These are phyloP conservation scores for Salix arbutifolia DNA, from an alignment of 345 rosid species.

Conservation along the genomic window DNA sequence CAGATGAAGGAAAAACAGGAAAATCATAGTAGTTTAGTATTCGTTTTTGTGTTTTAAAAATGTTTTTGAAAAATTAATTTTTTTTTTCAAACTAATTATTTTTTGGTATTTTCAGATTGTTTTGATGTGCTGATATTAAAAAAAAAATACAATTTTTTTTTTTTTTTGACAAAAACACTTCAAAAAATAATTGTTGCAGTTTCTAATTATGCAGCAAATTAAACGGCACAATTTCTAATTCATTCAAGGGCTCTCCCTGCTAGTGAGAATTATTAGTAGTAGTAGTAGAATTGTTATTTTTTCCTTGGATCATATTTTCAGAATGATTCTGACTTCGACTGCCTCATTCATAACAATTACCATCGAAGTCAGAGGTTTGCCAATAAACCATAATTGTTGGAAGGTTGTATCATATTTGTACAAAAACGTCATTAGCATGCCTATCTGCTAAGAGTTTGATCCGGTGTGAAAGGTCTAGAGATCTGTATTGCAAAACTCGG, in stretches of 20 bases:
- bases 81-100: no score
- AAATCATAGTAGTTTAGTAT: neutral
- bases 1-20: slow-evolving; percentile 1
- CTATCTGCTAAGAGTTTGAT: no score
- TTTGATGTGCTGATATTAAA: no score
- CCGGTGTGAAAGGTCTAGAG: no score
- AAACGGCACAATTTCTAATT: slow-evolving; percentile 3
- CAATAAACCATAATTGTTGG: neutral
- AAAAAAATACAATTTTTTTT: no score
- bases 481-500: no score
- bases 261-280: slow-evolving; percentile 3
- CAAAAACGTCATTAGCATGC: neutral
- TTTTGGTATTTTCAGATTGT: no score
- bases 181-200: no score
- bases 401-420: neutral
- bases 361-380: neutral
- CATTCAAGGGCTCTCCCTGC: slow-evolving; percentile 13
- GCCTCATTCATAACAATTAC: slow-evolving; percentile 1
- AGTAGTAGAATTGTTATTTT: slow-evolving; percentile 8
- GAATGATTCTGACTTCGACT: slow-evolving; percentile 8
- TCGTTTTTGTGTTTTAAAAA: no score
- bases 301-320: neutral
- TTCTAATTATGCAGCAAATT: neutral
- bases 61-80: no score
- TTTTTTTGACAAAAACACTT: no score